A percentile compares a stretch with the other conserved stretches of the same genome.
These are phyloP conservation scores for Butyriboletus loyo DNA, from an alignment of 768 basidiomycete species.

Conservation along the genomic window DNA sequence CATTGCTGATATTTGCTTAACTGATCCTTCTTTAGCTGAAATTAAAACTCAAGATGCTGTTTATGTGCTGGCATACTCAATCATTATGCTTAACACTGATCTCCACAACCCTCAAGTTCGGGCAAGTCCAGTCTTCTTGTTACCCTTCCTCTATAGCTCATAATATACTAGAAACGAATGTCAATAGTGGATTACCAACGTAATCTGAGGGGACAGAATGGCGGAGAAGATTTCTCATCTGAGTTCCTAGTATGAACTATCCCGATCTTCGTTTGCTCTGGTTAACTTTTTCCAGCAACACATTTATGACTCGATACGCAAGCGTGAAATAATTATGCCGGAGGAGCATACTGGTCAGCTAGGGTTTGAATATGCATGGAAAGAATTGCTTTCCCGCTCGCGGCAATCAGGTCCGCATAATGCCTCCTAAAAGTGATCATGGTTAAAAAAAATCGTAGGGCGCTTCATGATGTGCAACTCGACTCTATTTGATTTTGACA, in stretches of 20 bases:
- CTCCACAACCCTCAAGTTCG: constrained; percentile 91
- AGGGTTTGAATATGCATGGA: constrained; percentile 99
- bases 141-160: constrained; percentile 1
- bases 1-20: not conserved
- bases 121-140: constrained; percentile 42
- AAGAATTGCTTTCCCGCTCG: constrained; percentile 83
- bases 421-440: constrained; percentile 1
- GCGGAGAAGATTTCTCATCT: constrained; percentile 73
- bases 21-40: constrained; percentile 55
- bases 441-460: constrained; percentile 44
- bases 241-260: constrained; percentile 70
- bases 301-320: constrained; percentile 93
- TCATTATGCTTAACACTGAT: constrained; percentile 99
- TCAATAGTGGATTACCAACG: constrained; percentile 89
- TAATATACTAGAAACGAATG: constrained; percentile 80
- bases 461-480: constrained; percentile 71
- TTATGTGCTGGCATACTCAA: constrained; percentile 90
- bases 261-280: not conserved
- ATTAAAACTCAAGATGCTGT: constrained; percentile 90
- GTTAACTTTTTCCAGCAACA: constrained; percentile 52
- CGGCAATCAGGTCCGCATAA: constrained; percentile 64
- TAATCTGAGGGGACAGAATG: constrained; percentile 92
- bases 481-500: constrained; percentile 77
- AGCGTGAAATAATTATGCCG: constrained; percentile 93
- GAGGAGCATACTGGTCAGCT: constrained; percentile 96